Conservation (phyloP, 805 yeast genomes). For the Naumovozyma castellii region DNA sequence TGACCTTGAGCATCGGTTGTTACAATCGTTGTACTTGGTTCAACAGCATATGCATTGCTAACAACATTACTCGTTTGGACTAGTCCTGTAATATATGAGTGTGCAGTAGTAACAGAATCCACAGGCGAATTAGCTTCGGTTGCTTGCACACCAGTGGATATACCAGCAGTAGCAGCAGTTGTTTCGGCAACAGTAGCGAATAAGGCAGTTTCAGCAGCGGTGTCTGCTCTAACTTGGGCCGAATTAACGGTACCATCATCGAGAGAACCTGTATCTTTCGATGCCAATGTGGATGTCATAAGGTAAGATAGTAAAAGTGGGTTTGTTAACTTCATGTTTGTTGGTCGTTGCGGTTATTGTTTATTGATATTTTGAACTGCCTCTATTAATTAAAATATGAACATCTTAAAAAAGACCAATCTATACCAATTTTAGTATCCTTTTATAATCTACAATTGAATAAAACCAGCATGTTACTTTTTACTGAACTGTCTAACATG, state of each 20-base stretch:
- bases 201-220: not conserved
- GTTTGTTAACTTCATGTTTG: not conserved
- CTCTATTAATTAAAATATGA: no score
- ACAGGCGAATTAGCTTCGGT: not conserved
- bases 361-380: no score
- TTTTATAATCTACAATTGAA: no score
- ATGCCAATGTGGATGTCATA: not conserved
- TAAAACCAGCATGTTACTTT: no score
- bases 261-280: not conserved
- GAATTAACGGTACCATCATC: not conserved
- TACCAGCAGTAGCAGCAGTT: not conserved
- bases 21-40: constrained; percentile 13
- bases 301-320: not conserved
- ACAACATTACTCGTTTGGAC: not conserved
- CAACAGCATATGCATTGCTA: constrained; percentile 6
- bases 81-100: not conserved
- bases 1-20: constrained; percentile 16
- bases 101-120: not conserved
- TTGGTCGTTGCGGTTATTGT: not conserved
- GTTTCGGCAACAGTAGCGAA: not conserved
- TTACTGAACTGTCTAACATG: no score
- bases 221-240: not conserved
- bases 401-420: no score
- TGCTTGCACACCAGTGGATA: not conserved
- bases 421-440: no score